phyloP scores from a whole-genome alignment of 495 filamentous ascomycete species.

The Penicillium pancosmium region DNA sequence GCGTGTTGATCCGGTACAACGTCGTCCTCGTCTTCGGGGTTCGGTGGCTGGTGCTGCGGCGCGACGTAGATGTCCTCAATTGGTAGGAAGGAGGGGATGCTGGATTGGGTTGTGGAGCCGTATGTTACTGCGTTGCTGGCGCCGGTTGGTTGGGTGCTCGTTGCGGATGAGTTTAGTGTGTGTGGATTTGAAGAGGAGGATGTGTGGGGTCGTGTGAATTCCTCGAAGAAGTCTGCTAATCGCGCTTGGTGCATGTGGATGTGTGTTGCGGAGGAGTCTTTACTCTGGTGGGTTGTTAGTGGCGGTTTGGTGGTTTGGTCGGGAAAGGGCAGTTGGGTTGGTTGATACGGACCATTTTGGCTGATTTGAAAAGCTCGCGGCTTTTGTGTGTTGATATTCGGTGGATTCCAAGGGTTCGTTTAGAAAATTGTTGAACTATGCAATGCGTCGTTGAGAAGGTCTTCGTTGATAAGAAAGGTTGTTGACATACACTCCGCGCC shows the following conservation, averaged over 20 bases:
- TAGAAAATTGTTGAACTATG: background rate
- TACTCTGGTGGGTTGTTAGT: conserved; percentile 61
- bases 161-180: conserved; percentile 19
- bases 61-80: conserved; percentile 82
- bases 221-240: conserved; percentile 91
- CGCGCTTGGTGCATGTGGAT: conserved; percentile 81
- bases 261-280: conserved; percentile 86
- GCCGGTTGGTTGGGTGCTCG: conserved; percentile 15
- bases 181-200: conserved; percentile 28
- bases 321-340: background rate
- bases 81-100: conserved; percentile 50
- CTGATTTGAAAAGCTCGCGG: background rate
- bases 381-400: no score
- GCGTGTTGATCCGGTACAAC: conserved; percentile 97
- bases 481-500: background rate
- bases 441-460: background rate
- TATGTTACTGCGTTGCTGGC: conserved; percentile 33
- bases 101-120: conserved; percentile 38
- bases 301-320: conserved; percentile 5
- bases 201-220: conserved; percentile 59
- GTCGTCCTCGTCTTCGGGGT: conserved; percentile 98
- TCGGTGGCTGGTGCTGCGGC: conserved; percentile 86
- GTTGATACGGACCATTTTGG: conserved; percentile 24
- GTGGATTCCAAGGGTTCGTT: no score
- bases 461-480: background rate